Evolutionary conservation across 2,329 filamentous ascomycete species (phyloP), one percentile per base, ranked within the genome.

Genomic region (Rhinocladiella similis): DNA sequence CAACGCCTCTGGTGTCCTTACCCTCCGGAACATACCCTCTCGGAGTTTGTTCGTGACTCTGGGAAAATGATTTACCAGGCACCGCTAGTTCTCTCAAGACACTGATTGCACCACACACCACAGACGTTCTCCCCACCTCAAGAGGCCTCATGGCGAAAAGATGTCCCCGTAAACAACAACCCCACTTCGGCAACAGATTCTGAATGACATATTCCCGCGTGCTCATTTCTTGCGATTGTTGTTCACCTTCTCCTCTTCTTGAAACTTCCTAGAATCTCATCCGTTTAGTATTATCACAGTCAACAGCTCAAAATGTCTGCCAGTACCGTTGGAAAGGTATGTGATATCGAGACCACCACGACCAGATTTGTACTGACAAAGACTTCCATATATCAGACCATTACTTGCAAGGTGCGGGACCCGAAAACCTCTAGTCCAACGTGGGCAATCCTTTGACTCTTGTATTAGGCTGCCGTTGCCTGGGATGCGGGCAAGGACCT

Each of bases 401-500:
- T 96, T 73, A 95, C 87, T 69, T 97, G 92, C 85, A 93, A 94
- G 77, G 81, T 83, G 43, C 43, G 43, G 20, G 12, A 12, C 43
- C 43, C 10, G 43, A 72, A 61, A 66, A 48, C 19, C 45, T 46
- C 12, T 22, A 35, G 12, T 13, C 22, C n/a, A 38, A 43, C 45
- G 38, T 25, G 36, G 45, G 53, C 43, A 45, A 19, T 7, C 25
- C 25, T 33, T 50, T 61, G 43, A 66, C 53, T 45, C 25, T 29
- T 41, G 25, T 50, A 6, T n/a, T 66, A 86, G 88, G 94, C 94
- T 66, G 94, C 94, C 69, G 89, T 99, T 63, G 94, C 94, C 73
- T 99, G 94, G 94, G 93, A 92, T 77, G 91, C 94, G 47, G 92
- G 89, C 72, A 90, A 96, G 79, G 87, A 90, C 66, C 84, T 99